phyloP scores from a whole-genome alignment of 179 eudicot genomes.

The Camellia oleifera region DNA sequence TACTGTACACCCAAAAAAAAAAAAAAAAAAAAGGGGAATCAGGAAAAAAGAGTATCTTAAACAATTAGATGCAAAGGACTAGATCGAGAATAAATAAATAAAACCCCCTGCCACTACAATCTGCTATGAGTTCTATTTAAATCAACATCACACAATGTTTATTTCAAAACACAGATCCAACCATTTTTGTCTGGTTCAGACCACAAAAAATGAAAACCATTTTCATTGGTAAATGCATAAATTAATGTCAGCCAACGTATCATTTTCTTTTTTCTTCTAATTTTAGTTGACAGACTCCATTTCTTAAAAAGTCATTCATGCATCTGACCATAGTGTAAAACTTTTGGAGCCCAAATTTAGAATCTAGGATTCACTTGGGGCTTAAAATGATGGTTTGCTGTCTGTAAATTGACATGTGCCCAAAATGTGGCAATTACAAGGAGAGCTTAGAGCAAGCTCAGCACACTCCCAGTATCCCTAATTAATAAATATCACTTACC shows the following conservation, averaged over 20 bases:
- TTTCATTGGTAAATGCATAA: not conserved
- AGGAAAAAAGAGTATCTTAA: not conserved
- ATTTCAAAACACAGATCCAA: not conserved
- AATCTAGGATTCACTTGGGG: not conserved
- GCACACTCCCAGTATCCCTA: not conserved
- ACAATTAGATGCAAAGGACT: not conserved
- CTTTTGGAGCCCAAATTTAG: not conserved
- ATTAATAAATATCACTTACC: constrained; percentile 26
- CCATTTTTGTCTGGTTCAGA: not conserved
- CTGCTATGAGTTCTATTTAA: not conserved
- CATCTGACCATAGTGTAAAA: not conserved
- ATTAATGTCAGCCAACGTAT: not conserved
- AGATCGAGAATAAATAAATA: not conserved
- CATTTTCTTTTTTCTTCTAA: no score
- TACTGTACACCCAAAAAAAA: constrained; percentile 17
- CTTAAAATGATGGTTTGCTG: not conserved
- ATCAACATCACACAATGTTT: not conserved
- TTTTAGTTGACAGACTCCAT: constrained; percentile 1
- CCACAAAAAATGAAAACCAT: not conserved
- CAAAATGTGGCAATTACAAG: not conserved
- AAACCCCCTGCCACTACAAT: not conserved
- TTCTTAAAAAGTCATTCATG: not conserved
- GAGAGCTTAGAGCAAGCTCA: not conserved
- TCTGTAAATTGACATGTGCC: not conserved
- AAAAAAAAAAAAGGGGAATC: not conserved